Evolutionary conservation across 805 yeast species (phyloP), one percentile per base, ranked within the genome.

Genomic region (Cyberlindnera saturnus): DNA sequence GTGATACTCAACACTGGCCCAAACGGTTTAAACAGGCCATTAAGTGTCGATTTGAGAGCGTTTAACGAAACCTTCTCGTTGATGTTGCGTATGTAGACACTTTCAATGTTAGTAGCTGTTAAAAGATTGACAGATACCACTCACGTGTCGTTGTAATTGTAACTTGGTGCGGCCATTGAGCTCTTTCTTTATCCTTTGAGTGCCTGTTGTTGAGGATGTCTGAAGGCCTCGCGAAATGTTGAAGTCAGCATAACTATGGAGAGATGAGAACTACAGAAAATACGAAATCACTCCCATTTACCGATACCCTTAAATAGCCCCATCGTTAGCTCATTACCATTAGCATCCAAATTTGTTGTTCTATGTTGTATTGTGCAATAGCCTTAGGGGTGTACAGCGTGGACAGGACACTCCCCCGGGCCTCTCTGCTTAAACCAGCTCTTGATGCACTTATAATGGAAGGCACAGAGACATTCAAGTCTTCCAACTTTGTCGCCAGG

Each of bases 401-500:
- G 96, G 17, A 88, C 87, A 3, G 96, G 96, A 61, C 96, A 88
- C 50, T 82, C 86, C 14, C 93, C 87, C 10, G 75, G 81, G 0
- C 96, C 93, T 60, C 86, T 89, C 63, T 81, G 77, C 45, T 80
- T 75, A 55, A 91, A 87, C 99, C 99, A 93, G 44, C 79, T 81
- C 60, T 84, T 81, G 50, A 93, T 93, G 64, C 99, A 93, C 49
- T 75, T 69, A 60, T 89, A 89, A 57, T 93, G 99, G 62, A 88
- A 93, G 31, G 90, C 87, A 60, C 99, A 93, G 13, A 93, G 70
- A 61, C 99, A 93, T 62, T 91, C 98, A 45, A 93, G 65, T 34
- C 99, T 68, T 0, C 96, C 98, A 15, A 93, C 91, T 56, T 82
- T 83, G 43, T 89, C 93, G 2, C 96, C 96, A 0, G 90, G 86